These are phyloP conservation scores for Trichoderma asperelloides DNA, from an alignment of 495 filamentous ascomycete genomes.

Conservation along the genomic window DNA sequence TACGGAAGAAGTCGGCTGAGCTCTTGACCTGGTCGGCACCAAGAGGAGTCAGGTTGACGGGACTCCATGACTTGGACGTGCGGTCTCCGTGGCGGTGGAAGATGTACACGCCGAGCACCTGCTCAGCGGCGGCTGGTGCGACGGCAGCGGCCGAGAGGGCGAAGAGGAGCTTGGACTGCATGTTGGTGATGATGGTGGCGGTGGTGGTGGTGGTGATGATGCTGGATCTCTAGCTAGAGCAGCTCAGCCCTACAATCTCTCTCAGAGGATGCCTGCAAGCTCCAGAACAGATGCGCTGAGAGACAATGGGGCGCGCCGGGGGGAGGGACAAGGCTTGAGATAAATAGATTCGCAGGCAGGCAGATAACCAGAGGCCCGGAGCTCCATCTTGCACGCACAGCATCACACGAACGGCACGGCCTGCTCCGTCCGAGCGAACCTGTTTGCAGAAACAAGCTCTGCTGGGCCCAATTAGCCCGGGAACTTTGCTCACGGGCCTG, in stretches of 20 bases:
- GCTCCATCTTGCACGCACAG: too few species aligned
- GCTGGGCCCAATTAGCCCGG: neutral
- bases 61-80: conserved; percentile 48
- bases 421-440: neutral
- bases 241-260: neutral
- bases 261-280: too few species aligned
- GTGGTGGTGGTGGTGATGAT: too few species aligned
- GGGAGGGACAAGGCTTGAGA: too few species aligned
- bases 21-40: conserved; percentile 58
- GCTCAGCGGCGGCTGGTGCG: conserved; percentile 41
- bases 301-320: too few species aligned
- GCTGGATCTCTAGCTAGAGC: too few species aligned
- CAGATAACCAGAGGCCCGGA: too few species aligned
- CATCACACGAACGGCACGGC: too few species aligned
- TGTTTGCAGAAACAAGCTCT: conserved; percentile 1
- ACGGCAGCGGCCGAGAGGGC: conserved; percentile 20
- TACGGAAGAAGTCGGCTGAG: conserved; percentile 53
- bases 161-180: conserved; percentile 4
- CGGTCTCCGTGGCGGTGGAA: conserved; percentile 69
- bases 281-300: too few species aligned
- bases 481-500: neutral
- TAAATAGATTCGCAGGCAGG: too few species aligned
- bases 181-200: neutral
- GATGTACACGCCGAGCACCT: conserved; percentile 58
- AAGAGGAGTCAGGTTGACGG: conserved; percentile 51